A percentile compares a stretch with the other conserved stretches of the same genome.
Evolutionary conservation across 2,329 filamentous ascomycete species (phyloP).

Genomic region (Pseudogymnoascus sp.): DNA sequence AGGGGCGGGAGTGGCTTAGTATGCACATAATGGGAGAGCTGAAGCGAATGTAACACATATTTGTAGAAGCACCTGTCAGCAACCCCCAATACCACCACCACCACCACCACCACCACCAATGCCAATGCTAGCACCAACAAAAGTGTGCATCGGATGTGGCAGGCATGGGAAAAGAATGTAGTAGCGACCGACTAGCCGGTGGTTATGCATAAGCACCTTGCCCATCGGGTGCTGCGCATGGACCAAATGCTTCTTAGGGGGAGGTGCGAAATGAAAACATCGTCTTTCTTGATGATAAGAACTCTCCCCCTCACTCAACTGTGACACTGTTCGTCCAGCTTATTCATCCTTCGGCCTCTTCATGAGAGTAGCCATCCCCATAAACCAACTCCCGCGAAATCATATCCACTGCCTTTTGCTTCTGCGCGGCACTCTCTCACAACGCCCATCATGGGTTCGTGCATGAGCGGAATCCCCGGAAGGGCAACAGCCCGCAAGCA

Average conservation of each 20-base stretch:
- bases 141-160: background rate
- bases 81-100: background rate
- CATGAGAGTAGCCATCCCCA: background rate
- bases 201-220: slow-evolving; percentile 1
- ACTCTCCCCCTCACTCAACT: background rate
- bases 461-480: background rate
- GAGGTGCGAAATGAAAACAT: background rate
- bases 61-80: background rate
- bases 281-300: background rate
- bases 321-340: background rate
- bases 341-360: background rate
- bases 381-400: background rate
- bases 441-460: background rate
- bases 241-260: background rate
- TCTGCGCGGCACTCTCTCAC: background rate
- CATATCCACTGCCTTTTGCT: background rate
- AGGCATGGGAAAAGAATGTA: background rate
- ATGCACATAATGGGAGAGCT: background rate
- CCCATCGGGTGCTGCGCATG: background rate
- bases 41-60: background rate
- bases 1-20: background rate
- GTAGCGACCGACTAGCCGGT: background rate
- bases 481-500: background rate
- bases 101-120: too few relatives aligned
- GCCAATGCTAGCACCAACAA: background rate